phyloP scores from a whole-genome alignment of 208 protist genomes.

The Crithidia thermophila region DNA sequence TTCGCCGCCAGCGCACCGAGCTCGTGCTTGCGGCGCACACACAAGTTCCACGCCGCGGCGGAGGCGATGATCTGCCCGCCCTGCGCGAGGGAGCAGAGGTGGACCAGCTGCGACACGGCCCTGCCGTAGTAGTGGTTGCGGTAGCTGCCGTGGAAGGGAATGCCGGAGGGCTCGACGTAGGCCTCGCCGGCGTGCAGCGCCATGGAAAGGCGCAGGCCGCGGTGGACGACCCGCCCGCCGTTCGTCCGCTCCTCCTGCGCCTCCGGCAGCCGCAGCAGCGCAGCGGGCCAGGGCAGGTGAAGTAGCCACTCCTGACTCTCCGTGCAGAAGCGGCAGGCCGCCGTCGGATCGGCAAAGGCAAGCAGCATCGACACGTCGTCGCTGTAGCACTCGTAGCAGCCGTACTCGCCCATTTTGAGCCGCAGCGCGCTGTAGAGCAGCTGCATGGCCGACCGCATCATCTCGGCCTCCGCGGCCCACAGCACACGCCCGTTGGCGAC shows the following conservation, averaged over 20 bases:
- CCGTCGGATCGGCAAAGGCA: slow-evolving; percentile 69
- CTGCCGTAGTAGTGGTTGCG: slow-evolving; percentile 85
- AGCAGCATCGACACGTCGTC: slow-evolving; percentile 82
- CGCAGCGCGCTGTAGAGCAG: slow-evolving; percentile 72
- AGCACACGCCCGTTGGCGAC: slow-evolving; percentile 55
- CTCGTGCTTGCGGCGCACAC: slow-evolving; percentile 53
- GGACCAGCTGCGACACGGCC: slow-evolving; percentile 80
- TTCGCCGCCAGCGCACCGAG: slow-evolving; percentile 53
- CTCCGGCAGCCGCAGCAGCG: slow-evolving; percentile 48
- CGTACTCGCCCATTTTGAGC: slow-evolving; percentile 84
- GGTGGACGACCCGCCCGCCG: slow-evolving; percentile 41
- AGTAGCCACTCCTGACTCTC: slow-evolving; percentile 84
- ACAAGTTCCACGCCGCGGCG: slow-evolving; percentile 69
- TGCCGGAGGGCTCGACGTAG: slow-evolving; percentile 69
- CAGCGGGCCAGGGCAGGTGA: slow-evolving; percentile 71
- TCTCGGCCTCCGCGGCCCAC: slow-evolving; percentile 65
- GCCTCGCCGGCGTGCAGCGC: slow-evolving; percentile 76
- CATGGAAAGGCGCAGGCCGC: slow-evolving; percentile 76
- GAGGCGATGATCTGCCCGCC: slow-evolving; percentile 85
- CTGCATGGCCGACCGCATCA: slow-evolving; percentile 56
- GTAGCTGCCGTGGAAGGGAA: slow-evolving; percentile 48
- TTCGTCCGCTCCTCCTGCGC: slow-evolving; percentile 34
- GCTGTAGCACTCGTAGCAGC: slow-evolving; percentile 85
- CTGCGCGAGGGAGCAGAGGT: slow-evolving; percentile 64
- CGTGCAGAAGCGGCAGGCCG: slow-evolving; percentile 80